A percentile compares a stretch with the other conserved stretches of the same genome.
Conservation (phyloP, 2,329 filamentous ascomycete genomes). For the Graphiopsis chlorocephala region DNA sequence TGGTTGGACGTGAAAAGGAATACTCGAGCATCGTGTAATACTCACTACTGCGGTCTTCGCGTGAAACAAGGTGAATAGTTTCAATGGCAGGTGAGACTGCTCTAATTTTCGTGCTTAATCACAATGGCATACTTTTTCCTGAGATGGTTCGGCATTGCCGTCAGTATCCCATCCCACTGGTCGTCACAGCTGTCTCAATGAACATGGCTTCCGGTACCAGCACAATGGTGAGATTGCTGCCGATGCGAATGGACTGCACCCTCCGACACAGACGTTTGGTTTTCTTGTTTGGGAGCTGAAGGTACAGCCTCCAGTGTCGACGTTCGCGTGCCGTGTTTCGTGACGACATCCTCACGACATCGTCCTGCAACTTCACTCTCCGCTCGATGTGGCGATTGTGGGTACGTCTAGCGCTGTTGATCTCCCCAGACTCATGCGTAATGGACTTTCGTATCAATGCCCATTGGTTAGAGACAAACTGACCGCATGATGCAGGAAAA, state of each 20-base stretch:
- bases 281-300: background rate
- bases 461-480: background rate
- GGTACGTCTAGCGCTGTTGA: background rate
- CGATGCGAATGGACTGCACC: background rate
- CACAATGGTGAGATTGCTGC: no score
- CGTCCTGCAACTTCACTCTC: background rate
- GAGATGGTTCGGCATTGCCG: background rate
- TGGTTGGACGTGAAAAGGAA: no score
- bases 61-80: no score
- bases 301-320: background rate
- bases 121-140: background rate
- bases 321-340: background rate
- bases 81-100: background rate
- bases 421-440: conserved; percentile 7
- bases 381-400: background rate
- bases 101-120: background rate
- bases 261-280: background rate
- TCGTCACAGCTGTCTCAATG: no score
- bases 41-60: background rate
- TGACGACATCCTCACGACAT: background rate
- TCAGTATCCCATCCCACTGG: background rate
- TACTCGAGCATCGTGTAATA: background rate
- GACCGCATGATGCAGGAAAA: background rate
- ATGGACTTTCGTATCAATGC: background rate
- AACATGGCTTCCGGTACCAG: no score